Base-by-base conservation (phyloP, 345 rosid genomes). In the Pseudoturritis turrita region DNA sequence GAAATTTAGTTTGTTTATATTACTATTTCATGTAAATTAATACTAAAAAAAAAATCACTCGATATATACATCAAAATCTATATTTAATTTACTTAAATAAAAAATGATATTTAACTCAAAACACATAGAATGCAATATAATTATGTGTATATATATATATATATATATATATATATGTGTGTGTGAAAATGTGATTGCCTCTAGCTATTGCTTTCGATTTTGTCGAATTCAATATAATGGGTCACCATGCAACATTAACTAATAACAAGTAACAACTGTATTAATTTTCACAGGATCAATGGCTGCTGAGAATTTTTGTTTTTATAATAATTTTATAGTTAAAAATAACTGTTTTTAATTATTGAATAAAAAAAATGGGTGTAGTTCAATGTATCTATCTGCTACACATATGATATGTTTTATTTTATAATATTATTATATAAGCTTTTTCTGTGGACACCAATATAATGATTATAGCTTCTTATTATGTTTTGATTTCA, bases 361-460 rank as follows among this genome's bases (percentile, higher is more conserved):
- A 67, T 60, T 58, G 66, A 50, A 25, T 7, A 47, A 23, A 23
- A 29, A 37, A 58, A 57, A 39, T 2, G 26, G 67, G 33, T 59
- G 25, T 31, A 9, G 73, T 74, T 67, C 78, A 59, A 59, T 74
- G 78, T 52, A 75, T 75, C 62, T 50, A 51, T 35, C 29, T 62
- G 47, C 43, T 33, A 50, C 56, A 39, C 78, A 74, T 74, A 67
- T 75, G 69, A 23, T 59, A 40, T 74, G 73, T 74, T 67, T 74
- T 33, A 6, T 36, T 46, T 43, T 35, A 63, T 45, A 36, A 4
- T 26, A 56, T 53, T 41, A 56, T 37, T 62, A 37, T 62, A 37
- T 26, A 68, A 14, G 35, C 0, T 39, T 12, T 59, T 62, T 15
- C 60, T 51, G 18, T 75, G 74, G 69, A 35, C 47, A 43, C 57